phyloP scores from a whole-genome alignment of 139 green algal species.

The Pycnococcus provasolii region DNA sequence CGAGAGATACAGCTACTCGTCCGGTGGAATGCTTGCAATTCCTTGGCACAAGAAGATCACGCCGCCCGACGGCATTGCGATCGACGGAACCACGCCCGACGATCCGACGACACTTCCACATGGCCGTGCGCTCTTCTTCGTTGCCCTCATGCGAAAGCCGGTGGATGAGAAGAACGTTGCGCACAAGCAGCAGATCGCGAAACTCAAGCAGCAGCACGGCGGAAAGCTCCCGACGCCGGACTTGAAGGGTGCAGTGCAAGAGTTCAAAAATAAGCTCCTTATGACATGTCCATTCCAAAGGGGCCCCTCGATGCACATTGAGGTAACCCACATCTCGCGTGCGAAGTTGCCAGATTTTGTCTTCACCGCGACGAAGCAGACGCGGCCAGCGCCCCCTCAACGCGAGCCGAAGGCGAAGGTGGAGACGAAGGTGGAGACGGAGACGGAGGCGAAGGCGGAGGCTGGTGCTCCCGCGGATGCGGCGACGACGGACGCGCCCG shows the following conservation, averaged over 20 bases:
- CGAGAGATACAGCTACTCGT: conserved; percentile 13
- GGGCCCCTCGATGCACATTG: conserved; percentile 54
- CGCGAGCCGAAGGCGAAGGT: too few species aligned
- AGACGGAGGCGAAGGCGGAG: too few species aligned
- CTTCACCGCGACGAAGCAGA: conserved; percentile 14
- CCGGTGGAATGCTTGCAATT: not conserved
- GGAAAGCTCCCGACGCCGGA: conserved; percentile 32
- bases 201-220: not conserved
- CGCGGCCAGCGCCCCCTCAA: too few species aligned
- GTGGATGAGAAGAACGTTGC: not conserved
- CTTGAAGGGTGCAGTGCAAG: conserved; percentile 54
- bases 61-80: conserved; percentile 31
- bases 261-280: conserved; percentile 47
- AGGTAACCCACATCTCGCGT: conserved; percentile 46
- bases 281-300: conserved; percentile 34
- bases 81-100: conserved; percentile 55
- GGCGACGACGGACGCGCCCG: too few species aligned
- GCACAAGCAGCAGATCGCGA: too few species aligned
- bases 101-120: conserved; percentile 23
- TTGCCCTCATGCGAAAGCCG: conserved; percentile 57
- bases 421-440: too few species aligned
- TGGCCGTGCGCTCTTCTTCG: conserved; percentile 44
- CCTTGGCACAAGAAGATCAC: conserved; percentile 45
- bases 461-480: too few species aligned
- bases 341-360: conserved; percentile 40